Evolutionary conservation across 495 filamentous ascomycete genomes (phyloP), one percentile per base, ranked within the genome.

Genomic region (Penicillium soppii): DNA sequence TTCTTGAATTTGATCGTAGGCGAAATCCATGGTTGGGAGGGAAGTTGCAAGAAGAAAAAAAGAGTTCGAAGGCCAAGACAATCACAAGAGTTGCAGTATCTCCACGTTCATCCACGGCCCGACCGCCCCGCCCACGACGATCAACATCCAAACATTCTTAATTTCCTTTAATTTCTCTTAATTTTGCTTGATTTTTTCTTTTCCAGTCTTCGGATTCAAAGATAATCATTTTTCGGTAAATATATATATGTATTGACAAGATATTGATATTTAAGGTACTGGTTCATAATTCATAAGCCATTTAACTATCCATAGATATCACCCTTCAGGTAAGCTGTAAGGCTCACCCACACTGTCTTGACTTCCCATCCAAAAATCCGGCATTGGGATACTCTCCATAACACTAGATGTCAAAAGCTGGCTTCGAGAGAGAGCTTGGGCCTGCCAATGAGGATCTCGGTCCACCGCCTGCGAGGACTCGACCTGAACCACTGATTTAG

Each of bases 1-100:
- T 73, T 96, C 91, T 63, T 90, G 87, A 59, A 98, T 95, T 68
- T 96, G 91, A 63, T 98, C 94, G 79, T 97, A 98, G 32, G 94
- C 91, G 59, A 95, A 70, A 80, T 98, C 94, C 94, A 98, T 98
- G 59, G 43, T 48, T 50, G 49, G 32, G 37, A 43, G 40, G 38
- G 33, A 15, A 25, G 47, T 30, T 41, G 47, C 16, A 23, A 47
- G 49, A 41, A 52, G 26, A 27, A 35, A 33, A 54, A 29, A 20
- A 47, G 29, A 53, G 50, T 9, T 47, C 40, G 19, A 27, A 48
- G 21, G 40, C 32, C 26, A 55, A 48, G 33, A n/a, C n/a, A n/a
- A n/a, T n/a, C 47, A 52, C 48, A 52, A 44, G 40, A 26, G 51
- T 54, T 50, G 56, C 55, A 50, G 52, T 46, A 54, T 41, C 58